Evolutionary conservation across 1,284 basidiomycete species (phyloP).

Genomic region (Malassezia brasiliensis): DNA sequence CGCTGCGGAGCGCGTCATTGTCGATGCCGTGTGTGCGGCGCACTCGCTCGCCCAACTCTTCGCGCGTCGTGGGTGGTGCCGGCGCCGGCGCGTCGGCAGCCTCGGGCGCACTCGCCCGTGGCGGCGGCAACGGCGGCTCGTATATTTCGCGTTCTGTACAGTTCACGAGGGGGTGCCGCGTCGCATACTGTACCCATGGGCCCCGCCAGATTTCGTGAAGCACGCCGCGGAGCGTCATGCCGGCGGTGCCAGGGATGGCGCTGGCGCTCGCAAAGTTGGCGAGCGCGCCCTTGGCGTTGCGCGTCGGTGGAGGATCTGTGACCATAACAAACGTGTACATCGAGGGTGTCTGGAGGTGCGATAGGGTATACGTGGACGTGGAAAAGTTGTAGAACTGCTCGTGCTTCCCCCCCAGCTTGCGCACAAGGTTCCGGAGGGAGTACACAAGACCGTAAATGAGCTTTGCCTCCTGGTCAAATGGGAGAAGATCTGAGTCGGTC

Average conservation of each 20-base stretch:
- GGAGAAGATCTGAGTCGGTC: constrained; percentile 24
- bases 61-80: constrained; percentile 1
- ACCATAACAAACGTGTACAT: constrained; percentile 93
- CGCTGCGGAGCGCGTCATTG: constrained; percentile 29
- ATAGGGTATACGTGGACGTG: constrained; percentile 84
- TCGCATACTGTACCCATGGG: constrained; percentile 84
- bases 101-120: not conserved
- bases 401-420: constrained; percentile 58
- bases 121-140: constrained; percentile 11
- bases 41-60: constrained; percentile 12
- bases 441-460: constrained; percentile 91
- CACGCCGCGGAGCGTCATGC: constrained; percentile 60
- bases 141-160: constrained; percentile 29
- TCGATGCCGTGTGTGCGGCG: constrained; percentile 28
- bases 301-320: constrained; percentile 64
- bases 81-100: constrained; percentile 1
- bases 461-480: constrained; percentile 96
- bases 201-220: constrained; percentile 80
- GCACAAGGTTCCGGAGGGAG: constrained; percentile 85
- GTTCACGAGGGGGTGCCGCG: constrained; percentile 73
- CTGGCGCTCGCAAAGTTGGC: constrained; percentile 18
- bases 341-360: constrained; percentile 81
- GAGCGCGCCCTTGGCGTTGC: constrained; percentile 18
- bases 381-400: constrained; percentile 83
- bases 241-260: constrained; percentile 39